phyloP scores from a whole-genome alignment of 2,329 filamentous ascomycete genomes.

The Botrytis hyacinthi region DNA sequence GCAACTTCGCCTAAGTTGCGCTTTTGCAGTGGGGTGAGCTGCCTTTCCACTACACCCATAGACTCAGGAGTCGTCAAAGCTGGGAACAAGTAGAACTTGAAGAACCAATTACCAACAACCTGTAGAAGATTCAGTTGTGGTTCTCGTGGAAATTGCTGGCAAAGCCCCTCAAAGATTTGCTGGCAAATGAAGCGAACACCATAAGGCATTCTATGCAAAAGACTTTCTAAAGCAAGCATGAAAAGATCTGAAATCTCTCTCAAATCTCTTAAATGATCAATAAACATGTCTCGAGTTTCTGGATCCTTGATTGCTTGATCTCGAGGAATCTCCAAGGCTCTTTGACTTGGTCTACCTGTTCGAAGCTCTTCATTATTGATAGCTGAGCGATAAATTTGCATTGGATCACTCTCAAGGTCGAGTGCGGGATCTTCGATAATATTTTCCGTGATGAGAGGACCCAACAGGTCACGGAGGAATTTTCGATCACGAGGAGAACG shows the following conservation, averaged over 20 bases:
- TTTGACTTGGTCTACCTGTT: conserved; percentile 78
- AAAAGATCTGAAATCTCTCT: conserved; percentile 93
- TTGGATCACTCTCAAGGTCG: conserved; percentile 92
- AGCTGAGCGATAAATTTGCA: conserved; percentile 92
- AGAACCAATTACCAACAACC: conserved; percentile 85
- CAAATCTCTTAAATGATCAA: conserved; percentile 89
- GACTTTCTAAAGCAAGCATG: conserved; percentile 76
- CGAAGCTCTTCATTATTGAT: conserved; percentile 97
- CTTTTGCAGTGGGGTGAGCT: conserved; percentile 86
- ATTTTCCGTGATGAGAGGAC: conserved; percentile 82
- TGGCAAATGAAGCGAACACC: conserved; percentile 85
- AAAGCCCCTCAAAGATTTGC: conserved; percentile 78
- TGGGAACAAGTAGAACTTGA: conserved; percentile 90
- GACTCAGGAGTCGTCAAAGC: conserved; percentile 87
- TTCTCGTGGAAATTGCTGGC: conserved; percentile 75
- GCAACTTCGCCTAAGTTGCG: conserved; percentile 86
- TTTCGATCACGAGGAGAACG: conserved; percentile 90
- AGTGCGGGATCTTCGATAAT: conserved; percentile 89
- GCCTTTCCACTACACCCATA: conserved; percentile 87
- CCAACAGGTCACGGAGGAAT: conserved; percentile 82
- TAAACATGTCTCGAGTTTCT: conserved; percentile 89
- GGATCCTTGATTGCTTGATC: conserved; percentile 95
- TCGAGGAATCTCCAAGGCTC: conserved; percentile 80
- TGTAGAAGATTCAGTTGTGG: conserved; percentile 75
- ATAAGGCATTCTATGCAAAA: conserved; percentile 85